Percentiles rank a stretch among this genome's conserved stretches.
Evolutionary conservation across 805 yeast genomes (phyloP).

Genomic region (Cyberlindnera maclurae): DNA sequence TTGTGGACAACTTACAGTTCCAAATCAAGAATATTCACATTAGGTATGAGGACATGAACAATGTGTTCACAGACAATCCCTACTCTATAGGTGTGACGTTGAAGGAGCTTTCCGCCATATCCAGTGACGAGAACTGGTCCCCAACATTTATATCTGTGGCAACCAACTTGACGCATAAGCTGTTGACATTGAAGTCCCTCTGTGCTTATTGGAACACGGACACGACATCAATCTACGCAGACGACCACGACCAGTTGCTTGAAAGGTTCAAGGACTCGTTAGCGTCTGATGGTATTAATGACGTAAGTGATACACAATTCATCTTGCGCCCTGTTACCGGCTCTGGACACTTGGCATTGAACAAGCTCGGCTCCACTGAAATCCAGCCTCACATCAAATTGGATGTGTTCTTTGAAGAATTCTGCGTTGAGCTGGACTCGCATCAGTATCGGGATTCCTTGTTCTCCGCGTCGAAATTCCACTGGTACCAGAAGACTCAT

Average conservation of each 20-base stretch:
- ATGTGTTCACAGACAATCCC: constrained; percentile 63
- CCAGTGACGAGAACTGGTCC: constrained; percentile 79
- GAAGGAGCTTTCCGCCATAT: constrained; percentile 83
- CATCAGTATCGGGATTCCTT: constrained; percentile 77
- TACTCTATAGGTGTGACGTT: constrained; percentile 79
- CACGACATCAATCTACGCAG: constrained; percentile 38
- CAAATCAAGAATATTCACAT: constrained; percentile 88
- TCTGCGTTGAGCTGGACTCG: constrained; percentile 80
- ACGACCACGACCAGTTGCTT: constrained; percentile 42
- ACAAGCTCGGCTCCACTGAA: constrained; percentile 71
- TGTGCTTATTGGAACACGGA: constrained; percentile 83
- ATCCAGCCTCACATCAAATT: constrained; percentile 62
- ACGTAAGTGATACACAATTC: constrained; percentile 37
- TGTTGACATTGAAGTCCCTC: constrained; percentile 65
- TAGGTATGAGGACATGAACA: constrained; percentile 76
- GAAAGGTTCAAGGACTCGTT: constrained; percentile 38
- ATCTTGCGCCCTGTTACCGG: constrained; percentile 87
- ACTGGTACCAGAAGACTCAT: constrained; percentile 69
- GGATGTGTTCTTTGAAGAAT: constrained; percentile 77
- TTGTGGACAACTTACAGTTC: constrained; percentile 87
- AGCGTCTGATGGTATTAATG: constrained; percentile 25
- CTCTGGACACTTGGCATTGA: constrained; percentile 70
- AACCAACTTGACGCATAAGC: constrained; percentile 61
- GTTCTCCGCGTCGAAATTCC: constrained; percentile 74
- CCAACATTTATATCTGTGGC: constrained; percentile 78